phyloP scores from a whole-genome alignment of 2,329 filamentous ascomycete genomes.

The Ceratocystis variospora region DNA sequence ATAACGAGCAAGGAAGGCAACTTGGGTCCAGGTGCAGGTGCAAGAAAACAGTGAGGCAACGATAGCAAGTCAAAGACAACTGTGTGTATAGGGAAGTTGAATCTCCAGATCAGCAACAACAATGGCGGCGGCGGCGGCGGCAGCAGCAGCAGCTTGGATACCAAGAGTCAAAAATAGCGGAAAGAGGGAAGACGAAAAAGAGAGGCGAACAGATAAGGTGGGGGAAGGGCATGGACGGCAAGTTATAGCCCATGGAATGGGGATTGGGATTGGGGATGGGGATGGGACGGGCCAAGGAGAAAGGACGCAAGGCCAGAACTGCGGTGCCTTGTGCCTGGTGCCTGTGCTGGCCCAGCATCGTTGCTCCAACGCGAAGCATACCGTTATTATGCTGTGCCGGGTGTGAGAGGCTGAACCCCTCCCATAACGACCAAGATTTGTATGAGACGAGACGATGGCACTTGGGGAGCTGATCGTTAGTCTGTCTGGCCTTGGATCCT shows the following conservation, averaged over 20 bases:
- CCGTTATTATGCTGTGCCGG: neutral
- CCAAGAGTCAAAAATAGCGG: neutral
- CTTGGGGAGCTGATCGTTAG: neutral
- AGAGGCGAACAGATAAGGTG: neutral
- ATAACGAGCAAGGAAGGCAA: neutral
- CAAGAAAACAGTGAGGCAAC: neutral
- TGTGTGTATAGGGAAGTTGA: too few species aligned
- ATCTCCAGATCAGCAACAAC: too few species aligned
- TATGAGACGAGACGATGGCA: slow-evolving; percentile 8
- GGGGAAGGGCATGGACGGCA: neutral
- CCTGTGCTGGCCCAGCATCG: neutral
- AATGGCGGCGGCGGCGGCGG: too few species aligned
- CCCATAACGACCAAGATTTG: neutral
- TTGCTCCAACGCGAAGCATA: neutral
- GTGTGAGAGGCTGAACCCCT: slow-evolving; percentile 1
- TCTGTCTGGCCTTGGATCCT: neutral
- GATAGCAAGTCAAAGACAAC: neutral
- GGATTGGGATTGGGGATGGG: too few species aligned
- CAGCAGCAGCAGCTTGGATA: neutral
- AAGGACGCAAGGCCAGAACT: neutral
- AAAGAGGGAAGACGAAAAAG: neutral
- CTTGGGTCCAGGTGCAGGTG: neutral
- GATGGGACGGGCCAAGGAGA: neutral
- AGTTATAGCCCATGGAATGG: neutral
- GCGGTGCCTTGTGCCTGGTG: neutral